Percentiles rank a stretch among this genome's conserved stretches.
phyloP scores from a whole-genome alignment of 495 filamentous ascomycete species.

The Apiosordaria backusii region DNA sequence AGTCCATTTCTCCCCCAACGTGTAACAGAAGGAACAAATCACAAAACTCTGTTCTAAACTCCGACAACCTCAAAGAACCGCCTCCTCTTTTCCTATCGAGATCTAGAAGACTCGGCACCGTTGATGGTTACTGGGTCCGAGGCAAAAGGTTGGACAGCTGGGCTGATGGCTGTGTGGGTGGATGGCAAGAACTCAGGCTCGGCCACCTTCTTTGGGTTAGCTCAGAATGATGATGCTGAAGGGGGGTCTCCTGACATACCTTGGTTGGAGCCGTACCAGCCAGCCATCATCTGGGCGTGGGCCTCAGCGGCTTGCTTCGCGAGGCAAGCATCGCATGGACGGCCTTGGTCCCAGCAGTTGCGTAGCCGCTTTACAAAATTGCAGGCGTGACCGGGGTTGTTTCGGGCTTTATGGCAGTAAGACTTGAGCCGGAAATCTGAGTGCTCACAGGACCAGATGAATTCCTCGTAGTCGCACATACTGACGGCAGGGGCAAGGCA shows the following conservation, averaged over 20 bases:
- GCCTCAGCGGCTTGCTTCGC: conserved; percentile 12
- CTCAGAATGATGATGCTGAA: background rate
- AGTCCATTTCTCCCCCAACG: too few relatives aligned
- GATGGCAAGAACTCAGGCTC: too few relatives aligned
- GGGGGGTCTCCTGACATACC: background rate
- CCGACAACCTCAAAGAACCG: background rate
- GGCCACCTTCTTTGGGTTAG: background rate
- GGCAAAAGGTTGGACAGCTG: too few relatives aligned
- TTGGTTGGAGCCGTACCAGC: conserved; percentile 4
- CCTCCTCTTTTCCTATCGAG: too few relatives aligned
- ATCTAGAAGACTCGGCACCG: too few relatives aligned
- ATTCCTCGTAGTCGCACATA: conserved; percentile 68
- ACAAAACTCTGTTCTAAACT: background rate
- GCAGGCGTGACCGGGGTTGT: conserved; percentile 61
- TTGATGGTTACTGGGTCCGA: too few relatives aligned
- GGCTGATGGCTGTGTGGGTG: too few relatives aligned
- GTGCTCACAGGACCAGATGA: conserved; percentile 59
- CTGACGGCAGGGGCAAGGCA: background rate
- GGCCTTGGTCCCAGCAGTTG: conserved; percentile 49
- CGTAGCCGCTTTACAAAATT: conserved; percentile 58
- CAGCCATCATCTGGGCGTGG: background rate
- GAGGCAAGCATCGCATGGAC: conserved; percentile 43
- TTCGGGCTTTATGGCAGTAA: conserved; percentile 67
- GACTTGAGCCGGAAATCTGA: conserved; percentile 51
- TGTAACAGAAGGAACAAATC: too few relatives aligned